Conservation (phyloP, 2,329 filamentous ascomycete genomes). For the Pseudocercospora eumusae region DNA sequence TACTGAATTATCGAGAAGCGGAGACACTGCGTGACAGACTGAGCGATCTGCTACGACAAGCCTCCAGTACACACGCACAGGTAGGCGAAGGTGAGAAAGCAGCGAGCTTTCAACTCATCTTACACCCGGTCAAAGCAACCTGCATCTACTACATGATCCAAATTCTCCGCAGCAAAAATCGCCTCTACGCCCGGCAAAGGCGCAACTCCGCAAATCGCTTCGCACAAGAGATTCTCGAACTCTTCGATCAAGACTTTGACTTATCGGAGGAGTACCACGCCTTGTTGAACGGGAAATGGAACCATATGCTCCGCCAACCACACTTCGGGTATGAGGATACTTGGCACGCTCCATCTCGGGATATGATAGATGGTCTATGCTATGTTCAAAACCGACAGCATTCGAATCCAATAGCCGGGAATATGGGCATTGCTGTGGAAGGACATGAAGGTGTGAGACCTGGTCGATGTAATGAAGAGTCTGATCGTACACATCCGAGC, state of each 20-base stretch:
- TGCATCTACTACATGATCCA: slow-evolving; percentile 59
- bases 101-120: slow-evolving; percentile 64
- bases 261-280: slow-evolving; percentile 60
- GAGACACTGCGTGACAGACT: slow-evolving; percentile 60
- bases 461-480: slow-evolving; percentile 42
- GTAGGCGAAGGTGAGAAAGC: slow-evolving; percentile 47
- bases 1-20: slow-evolving; percentile 66
- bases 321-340: slow-evolving; percentile 48
- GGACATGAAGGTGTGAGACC: slow-evolving; percentile 39
- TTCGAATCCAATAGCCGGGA: slow-evolving; percentile 67
- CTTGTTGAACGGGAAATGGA: slow-evolving; percentile 52
- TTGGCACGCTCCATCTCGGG: not conserved
- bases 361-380: slow-evolving; percentile 1
- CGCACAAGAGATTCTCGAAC: slow-evolving; percentile 54
- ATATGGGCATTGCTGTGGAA: slow-evolving; percentile 65
- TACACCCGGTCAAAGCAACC: slow-evolving; percentile 62
- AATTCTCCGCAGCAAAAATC: slow-evolving; percentile 55
- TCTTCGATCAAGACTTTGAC: slow-evolving; percentile 60
- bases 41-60: slow-evolving; percentile 42
- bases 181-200: slow-evolving; percentile 58
- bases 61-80: slow-evolving; percentile 27
- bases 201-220: slow-evolving; percentile 59
- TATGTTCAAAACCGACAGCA: slow-evolving; percentile 60
- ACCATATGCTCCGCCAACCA: slow-evolving; percentile 16
- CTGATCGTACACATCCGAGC: slow-evolving; percentile 60